phyloP scores from a whole-genome alignment of 2,329 filamentous ascomycete genomes.

The Colletotrichum sidae region DNA sequence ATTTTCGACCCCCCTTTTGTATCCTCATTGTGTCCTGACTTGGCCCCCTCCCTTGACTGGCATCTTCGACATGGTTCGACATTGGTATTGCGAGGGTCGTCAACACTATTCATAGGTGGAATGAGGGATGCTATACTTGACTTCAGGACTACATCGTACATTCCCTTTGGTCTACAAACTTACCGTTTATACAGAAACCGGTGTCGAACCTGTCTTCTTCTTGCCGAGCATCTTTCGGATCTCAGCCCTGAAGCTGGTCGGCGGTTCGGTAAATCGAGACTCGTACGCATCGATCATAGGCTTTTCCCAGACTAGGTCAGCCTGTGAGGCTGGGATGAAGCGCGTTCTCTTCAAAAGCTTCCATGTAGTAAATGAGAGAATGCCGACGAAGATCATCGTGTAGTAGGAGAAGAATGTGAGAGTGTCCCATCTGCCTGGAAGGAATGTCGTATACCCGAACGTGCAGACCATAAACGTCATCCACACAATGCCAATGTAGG shows the following conservation, averaged over 20 bases:
- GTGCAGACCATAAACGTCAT: constrained; percentile 58
- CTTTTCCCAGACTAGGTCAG: constrained; percentile 71
- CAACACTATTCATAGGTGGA: too few relatives aligned
- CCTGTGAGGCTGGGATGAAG: constrained; percentile 63
- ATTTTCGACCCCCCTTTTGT: too few relatives aligned
- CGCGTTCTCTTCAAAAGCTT: constrained; percentile 72
- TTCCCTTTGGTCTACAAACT: too few relatives aligned
- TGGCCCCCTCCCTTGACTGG: too few relatives aligned
- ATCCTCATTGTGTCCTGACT: too few relatives aligned
- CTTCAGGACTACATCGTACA: too few relatives aligned
- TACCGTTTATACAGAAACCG: not conserved
- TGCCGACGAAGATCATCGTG: constrained; percentile 66
- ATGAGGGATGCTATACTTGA: too few relatives aligned
- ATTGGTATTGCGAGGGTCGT: too few relatives aligned
- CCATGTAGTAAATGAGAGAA: constrained; percentile 68
- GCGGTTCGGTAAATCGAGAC: constrained; percentile 58
- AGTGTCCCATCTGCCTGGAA: constrained; percentile 53
- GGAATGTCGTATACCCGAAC: constrained; percentile 68
- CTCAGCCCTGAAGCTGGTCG: constrained; percentile 67
- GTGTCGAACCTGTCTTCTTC: constrained; percentile 36
- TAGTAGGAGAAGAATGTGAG: constrained; percentile 65
- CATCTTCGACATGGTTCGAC: too few relatives aligned
- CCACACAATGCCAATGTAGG: constrained; percentile 56
- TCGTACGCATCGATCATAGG: constrained; percentile 70
- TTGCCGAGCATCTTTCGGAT: constrained; percentile 58